A percentile compares a stretch with the other conserved stretches of the same genome.
These are phyloP conservation scores for Hymenoscyphus salicellus DNA, from an alignment of 2,329 filamentous ascomycete genomes.

Conservation along the genomic window DNA sequence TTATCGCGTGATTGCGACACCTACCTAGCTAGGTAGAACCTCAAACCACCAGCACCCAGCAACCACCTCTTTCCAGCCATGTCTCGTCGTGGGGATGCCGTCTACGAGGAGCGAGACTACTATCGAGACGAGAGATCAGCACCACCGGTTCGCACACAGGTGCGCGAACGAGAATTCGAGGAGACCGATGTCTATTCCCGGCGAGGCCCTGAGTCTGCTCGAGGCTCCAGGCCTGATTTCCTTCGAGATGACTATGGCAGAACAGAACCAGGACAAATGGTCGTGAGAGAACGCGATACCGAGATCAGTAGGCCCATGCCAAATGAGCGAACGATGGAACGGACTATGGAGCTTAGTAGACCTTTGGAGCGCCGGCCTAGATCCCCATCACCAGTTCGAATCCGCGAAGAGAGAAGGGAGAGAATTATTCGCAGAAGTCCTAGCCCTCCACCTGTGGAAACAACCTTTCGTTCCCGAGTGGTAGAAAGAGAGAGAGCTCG, in stretches of 20 bases:
- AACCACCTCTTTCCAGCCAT: slow-evolving; percentile 11
- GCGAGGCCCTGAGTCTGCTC: slow-evolving; percentile 27
- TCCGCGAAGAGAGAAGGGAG: slow-evolving; percentile 21
- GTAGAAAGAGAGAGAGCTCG: slow-evolving; percentile 29
- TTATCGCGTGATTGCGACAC: not conserved
- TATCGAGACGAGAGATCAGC: slow-evolving; percentile 27
- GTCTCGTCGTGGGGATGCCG: slow-evolving; percentile 23
- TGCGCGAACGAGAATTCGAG: slow-evolving; percentile 32
- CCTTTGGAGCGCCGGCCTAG: slow-evolving; percentile 14
- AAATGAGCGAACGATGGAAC: not conserved
- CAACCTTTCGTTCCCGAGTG: slow-evolving; percentile 21
- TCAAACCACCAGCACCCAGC: not conserved
- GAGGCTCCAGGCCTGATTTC: slow-evolving; percentile 32
- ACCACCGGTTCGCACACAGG: slow-evolving; percentile 23
- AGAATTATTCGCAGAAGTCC: slow-evolving; percentile 31
- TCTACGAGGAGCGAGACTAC: slow-evolving; percentile 32
- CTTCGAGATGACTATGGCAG: slow-evolving; percentile 33
- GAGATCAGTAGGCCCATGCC: slow-evolving; percentile 23
- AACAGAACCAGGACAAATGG: slow-evolving; percentile 29
- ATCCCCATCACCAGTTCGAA: slow-evolving; percentile 32
- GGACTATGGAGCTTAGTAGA: slow-evolving; percentile 12
- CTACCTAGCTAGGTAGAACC: not conserved
- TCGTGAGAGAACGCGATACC: slow-evolving; percentile 32
- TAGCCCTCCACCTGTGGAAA: slow-evolving; percentile 19
- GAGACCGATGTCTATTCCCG: slow-evolving; percentile 29